Percentiles rank a stretch among this genome's conserved stretches.
Conservation (phyloP, 2,329 filamentous ascomycete genomes). For the Cordyceps farinosa region DNA sequence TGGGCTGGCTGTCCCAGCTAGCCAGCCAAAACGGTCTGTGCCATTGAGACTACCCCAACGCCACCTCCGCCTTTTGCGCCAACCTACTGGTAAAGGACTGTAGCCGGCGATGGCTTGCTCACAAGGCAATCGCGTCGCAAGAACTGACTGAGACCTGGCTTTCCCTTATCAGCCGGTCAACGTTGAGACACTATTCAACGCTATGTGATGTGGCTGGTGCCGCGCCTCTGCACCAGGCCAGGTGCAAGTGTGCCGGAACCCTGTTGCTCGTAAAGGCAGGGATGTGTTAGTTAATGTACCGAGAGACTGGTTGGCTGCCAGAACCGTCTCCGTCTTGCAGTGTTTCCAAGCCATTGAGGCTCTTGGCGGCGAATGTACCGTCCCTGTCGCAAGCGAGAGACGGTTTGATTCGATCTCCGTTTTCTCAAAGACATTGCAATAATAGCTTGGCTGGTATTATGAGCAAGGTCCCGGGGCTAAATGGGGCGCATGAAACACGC, state of each 20-base stretch:
- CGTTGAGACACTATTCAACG: background rate
- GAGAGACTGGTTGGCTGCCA: too few species aligned
- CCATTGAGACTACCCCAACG: background rate
- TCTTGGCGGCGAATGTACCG: background rate
- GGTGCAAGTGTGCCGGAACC: background rate
- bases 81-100: background rate
- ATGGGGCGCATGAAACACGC: constrained; percentile 3
- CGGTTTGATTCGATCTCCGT: background rate
- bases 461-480: background rate
- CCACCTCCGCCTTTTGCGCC: constrained; percentile 8
- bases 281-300: background rate
- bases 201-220: constrained; percentile 2
- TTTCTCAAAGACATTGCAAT: constrained; percentile 6
- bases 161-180: background rate
- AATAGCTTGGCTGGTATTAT: background rate
- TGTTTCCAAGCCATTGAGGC: background rate
- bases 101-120: background rate
- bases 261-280: background rate
- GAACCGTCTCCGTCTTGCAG: background rate
- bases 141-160: background rate
- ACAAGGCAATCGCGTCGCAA: background rate
- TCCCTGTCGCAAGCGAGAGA: background rate
- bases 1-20: background rate
- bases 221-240: background rate
- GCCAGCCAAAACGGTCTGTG: constrained; percentile 6